A percentile compares a stretch with the other conserved stretches of the same genome.
Evolutionary conservation across 225 moss, liverwort and hornwort species (phyloP).

Genomic region (Straminergon stramineum): DNA sequence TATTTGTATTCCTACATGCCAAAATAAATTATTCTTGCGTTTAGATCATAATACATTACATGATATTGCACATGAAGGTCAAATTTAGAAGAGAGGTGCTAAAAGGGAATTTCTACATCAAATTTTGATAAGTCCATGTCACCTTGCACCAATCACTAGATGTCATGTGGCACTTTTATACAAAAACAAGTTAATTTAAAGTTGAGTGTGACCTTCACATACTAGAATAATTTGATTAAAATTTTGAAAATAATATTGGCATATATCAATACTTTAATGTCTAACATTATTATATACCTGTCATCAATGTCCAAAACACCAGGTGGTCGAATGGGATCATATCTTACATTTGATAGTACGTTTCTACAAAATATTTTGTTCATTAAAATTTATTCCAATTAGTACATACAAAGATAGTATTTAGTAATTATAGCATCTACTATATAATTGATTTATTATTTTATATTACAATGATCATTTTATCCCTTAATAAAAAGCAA

Average conservation of each 20-base stretch:
- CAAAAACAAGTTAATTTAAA: too few species aligned
- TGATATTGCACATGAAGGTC: too few species aligned
- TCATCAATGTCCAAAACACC: background rate
- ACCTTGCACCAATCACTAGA: too few species aligned
- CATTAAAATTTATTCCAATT: background rate
- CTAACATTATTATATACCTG: background rate
- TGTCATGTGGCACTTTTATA: too few species aligned
- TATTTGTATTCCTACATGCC: background rate
- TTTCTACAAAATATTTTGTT: background rate
- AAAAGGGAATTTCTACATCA: too few species aligned
- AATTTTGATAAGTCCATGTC: too few species aligned
- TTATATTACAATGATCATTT: background rate
- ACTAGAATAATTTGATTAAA: background rate
- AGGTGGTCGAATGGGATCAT: background rate
- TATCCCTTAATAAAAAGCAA: background rate
- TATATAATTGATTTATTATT: background rate
- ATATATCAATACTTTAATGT: background rate
- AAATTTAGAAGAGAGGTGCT: accelerated
- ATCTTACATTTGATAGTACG: background rate
- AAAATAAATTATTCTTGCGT: background rate
- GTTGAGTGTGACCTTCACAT: too few species aligned
- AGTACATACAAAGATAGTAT: background rate
- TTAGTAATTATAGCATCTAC: background rate
- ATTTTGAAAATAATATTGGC: too few species aligned
- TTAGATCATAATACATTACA: background rate